These are phyloP conservation scores for Ceraceosorus bombacis DNA, from an alignment of 1,284 basidiomycete species.

Conservation along the genomic window DNA sequence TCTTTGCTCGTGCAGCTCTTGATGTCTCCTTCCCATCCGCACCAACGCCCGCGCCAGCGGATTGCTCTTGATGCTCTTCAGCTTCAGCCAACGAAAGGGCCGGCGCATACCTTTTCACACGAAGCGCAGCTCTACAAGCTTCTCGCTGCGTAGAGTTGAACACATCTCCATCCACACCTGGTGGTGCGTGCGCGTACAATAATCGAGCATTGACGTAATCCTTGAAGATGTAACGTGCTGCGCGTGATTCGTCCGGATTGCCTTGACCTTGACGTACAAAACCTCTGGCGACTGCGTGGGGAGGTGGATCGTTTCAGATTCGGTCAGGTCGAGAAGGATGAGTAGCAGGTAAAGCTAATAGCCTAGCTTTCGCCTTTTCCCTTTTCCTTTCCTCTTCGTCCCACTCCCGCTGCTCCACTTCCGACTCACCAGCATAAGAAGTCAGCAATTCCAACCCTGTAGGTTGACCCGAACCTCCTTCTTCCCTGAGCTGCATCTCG, in stretches of 20 bases:
- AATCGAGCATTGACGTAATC: constrained; percentile 95
- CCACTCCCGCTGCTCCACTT: too few relatives aligned
- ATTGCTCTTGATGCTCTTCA: not conserved
- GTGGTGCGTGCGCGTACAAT: constrained; percentile 75
- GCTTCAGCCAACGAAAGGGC: constrained; percentile 10
- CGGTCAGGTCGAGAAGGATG: constrained; percentile 62
- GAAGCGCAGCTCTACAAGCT: constrained; percentile 54
- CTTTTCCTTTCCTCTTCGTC: too few relatives aligned
- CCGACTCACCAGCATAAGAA: constrained; percentile 69
- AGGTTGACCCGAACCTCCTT: constrained; percentile 72
- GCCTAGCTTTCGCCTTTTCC: too few relatives aligned
- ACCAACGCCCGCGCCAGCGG: not conserved
- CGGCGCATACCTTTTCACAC: constrained; percentile 23
- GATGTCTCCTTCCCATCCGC: constrained; percentile 8
- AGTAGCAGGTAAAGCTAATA: constrained; percentile 12
- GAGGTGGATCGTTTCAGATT: constrained; percentile 21
- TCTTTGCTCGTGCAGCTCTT: not conserved
- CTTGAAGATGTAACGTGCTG: constrained; percentile 87
- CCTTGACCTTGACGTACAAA: constrained; percentile 89
- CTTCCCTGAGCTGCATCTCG: constrained; percentile 62
- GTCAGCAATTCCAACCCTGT: constrained; percentile 77
- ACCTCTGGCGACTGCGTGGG: constrained; percentile 56
- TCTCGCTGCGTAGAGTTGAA: constrained; percentile 74
- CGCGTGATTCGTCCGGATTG: constrained; percentile 90
- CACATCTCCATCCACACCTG: constrained; percentile 58